Conservation (phyloP, 257 asterid genomes). For the Mentha longifolia region DNA sequence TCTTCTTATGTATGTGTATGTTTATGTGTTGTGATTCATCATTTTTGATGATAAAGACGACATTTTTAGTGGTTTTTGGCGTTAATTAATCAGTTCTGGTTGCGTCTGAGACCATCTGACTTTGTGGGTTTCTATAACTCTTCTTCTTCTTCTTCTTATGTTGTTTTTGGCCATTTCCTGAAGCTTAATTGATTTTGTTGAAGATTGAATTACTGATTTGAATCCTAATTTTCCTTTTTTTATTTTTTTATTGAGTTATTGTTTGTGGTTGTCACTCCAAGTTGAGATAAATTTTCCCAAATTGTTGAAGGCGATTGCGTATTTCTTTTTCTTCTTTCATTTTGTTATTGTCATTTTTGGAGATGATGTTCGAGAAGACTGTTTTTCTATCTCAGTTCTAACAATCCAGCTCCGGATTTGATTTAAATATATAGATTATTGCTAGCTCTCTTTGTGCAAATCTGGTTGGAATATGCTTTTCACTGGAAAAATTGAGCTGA, state of each 20-base stretch:
- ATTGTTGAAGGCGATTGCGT: conserved; percentile 17
- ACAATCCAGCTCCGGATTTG: background rate
- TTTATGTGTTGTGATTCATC: background rate
- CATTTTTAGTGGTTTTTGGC: conserved; percentile 18
- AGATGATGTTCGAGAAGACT: conserved; percentile 21
- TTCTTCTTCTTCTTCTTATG: background rate
- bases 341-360: background rate
- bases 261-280: conserved; percentile 26
- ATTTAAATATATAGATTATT: conserved; percentile 6
- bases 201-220: conserved; percentile 27
- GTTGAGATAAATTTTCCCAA: conserved; percentile 29
- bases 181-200: conserved; percentile 30
- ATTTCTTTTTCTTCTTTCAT: background rate
- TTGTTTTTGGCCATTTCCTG: conserved; percentile 17
- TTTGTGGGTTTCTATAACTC: conserved; percentile 27
- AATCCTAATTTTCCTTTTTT: conserved; percentile 4
- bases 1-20: background rate
- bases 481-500: conserved; percentile 13
- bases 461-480: conserved; percentile 25
- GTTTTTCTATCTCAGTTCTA: conserved; percentile 1
- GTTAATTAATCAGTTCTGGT: conserved; percentile 35
- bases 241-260: conserved; percentile 6
- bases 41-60: conserved; percentile 26
- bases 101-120: conserved; percentile 21
- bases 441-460: conserved; percentile 13